Evolutionary conservation across 441 rosid genomes (phyloP), one percentile per base, ranked within the genome.

Genomic region (Pelargonium australe): DNA sequence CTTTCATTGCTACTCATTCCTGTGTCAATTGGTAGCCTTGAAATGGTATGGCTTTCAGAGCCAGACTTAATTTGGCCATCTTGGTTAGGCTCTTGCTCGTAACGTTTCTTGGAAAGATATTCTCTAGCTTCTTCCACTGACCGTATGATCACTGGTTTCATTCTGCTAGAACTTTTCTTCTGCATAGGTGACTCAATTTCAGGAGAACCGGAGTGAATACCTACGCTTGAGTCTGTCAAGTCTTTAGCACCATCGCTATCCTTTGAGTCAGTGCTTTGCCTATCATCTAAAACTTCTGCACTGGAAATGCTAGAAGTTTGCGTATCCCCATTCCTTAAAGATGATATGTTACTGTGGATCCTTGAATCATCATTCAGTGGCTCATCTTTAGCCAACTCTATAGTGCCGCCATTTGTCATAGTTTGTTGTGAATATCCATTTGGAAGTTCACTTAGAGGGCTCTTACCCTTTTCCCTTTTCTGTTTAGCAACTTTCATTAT

Each of bases 61-160:
- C 37, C 73, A 65, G 51, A 45, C 31, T 67, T 73, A 69, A 68
- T 69, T 17, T 73, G 70, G 9, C 72, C 65, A 40, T 76, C 83
- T 70, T 63, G 82, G 13, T 58, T 65, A 71, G 28, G 63, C 47
- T 75, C 83, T 45, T 69, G 67, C 41, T 62, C 78, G 67, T 63
- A 65, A 65, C 63, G 64, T 75, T 70, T 86, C 66, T 68, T 72
- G 17, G 90, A 87, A 73, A 93, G 97, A 75, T 85, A 88, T 72
- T 86, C 87, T 76, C 83, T 89, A 60, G 98, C 97, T 78, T 87
- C 96, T 86, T 86, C 80, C 51, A 90, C 95, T 17, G 95, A 89
- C 47, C 72, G 79, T 78, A 93, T 93, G 68, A 91, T 71, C 83
- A 82, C 82, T 68, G 86, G 81, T 79, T 79, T 88, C 19, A 2